Evolutionary conservation across 768 basidiomycete species (phyloP).

Genomic region (Exsudoporus frostii): DNA sequence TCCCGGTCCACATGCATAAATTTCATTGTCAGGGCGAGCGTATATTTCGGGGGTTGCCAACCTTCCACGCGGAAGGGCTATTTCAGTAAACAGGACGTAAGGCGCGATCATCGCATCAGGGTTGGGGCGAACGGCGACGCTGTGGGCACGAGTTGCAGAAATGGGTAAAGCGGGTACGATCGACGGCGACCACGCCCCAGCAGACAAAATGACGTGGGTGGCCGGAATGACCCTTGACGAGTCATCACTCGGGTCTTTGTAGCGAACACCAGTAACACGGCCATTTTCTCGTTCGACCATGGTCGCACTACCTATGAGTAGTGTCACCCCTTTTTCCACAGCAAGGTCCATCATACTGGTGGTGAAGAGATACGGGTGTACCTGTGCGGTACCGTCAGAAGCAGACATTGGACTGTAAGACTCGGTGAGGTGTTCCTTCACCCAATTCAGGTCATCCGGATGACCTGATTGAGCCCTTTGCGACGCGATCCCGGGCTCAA

Average conservation of each 20-base stretch:
- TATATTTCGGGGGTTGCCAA: constrained; percentile 64
- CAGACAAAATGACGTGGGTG: constrained; percentile 70
- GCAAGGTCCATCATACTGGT: constrained; percentile 68
- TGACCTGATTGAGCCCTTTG: constrained; percentile 34
- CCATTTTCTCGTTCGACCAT: constrained; percentile 42
- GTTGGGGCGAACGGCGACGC: constrained; percentile 58
- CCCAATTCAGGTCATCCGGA: constrained; percentile 54
- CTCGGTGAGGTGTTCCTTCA: constrained; percentile 54
- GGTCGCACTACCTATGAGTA: constrained; percentile 46
- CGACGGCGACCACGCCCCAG: constrained; percentile 83
- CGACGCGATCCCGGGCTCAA: constrained; percentile 19
- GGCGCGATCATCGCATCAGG: constrained; percentile 52
- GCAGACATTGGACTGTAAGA: constrained; percentile 56
- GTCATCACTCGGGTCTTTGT: constrained; percentile 24
- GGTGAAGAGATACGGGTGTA: constrained; percentile 75
- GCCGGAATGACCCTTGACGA: constrained; percentile 43
- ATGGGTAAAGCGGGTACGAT: constrained; percentile 58
- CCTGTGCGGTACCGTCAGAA: constrained; percentile 62
- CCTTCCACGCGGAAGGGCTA: constrained; percentile 37
- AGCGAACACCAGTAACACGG: constrained; percentile 47
- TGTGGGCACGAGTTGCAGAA: constrained; percentile 66
- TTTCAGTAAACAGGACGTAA: constrained; percentile 82
- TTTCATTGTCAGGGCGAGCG: constrained; percentile 63
- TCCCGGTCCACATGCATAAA: constrained; percentile 78
- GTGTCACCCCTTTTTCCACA: constrained; percentile 46